A percentile compares a stretch with the other conserved stretches of the same genome.
phyloP scores from a whole-genome alignment of 208 protist species.

The Leptomonas pyrrhocoris region DNA sequence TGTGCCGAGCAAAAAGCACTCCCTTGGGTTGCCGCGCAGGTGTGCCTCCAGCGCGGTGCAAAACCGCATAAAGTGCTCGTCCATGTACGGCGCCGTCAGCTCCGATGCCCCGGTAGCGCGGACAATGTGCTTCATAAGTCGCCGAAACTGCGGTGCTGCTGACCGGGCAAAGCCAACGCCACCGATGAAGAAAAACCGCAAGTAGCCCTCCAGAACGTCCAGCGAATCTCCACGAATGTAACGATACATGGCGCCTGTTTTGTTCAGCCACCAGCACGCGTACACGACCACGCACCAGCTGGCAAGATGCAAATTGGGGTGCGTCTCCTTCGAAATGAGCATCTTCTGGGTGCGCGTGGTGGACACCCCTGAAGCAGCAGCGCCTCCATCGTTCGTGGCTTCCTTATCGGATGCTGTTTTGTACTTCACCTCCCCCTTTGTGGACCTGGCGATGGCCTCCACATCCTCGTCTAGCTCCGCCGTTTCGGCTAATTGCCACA shows the following conservation, averaged over 20 bases:
- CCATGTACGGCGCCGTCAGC: constrained; percentile 72
- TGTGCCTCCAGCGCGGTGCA: constrained; percentile 76
- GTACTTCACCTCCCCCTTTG: constrained; percentile 25
- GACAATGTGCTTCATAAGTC: constrained; percentile 60
- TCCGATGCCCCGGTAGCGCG: constrained; percentile 62
- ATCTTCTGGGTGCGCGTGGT: constrained; percentile 34
- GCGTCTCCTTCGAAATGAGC: constrained; percentile 56
- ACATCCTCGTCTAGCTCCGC: constrained; percentile 55
- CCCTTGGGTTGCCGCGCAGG: constrained; percentile 44
- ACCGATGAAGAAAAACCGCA: constrained; percentile 76
- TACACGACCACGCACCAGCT: constrained; percentile 77
- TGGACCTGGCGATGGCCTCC: constrained; percentile 15
- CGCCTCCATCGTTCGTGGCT: neutral
- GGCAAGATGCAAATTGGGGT: constrained; percentile 76
- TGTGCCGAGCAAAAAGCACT: constrained; percentile 73
- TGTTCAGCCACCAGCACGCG: constrained; percentile 82
- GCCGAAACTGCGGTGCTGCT: constrained; percentile 50
- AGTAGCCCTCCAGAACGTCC: constrained; percentile 70
- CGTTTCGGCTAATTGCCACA: constrained; percentile 80
- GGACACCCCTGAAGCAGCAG: neutral
- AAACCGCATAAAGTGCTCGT: constrained; percentile 80
- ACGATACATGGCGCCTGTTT: constrained; percentile 78
- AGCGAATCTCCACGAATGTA: constrained; percentile 60
- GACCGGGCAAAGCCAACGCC: constrained; percentile 46
- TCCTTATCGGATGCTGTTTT: neutral